These are phyloP conservation scores for Neoarthrinium moseri DNA, from an alignment of 2,329 filamentous ascomycete species.

Conservation along the genomic window DNA sequence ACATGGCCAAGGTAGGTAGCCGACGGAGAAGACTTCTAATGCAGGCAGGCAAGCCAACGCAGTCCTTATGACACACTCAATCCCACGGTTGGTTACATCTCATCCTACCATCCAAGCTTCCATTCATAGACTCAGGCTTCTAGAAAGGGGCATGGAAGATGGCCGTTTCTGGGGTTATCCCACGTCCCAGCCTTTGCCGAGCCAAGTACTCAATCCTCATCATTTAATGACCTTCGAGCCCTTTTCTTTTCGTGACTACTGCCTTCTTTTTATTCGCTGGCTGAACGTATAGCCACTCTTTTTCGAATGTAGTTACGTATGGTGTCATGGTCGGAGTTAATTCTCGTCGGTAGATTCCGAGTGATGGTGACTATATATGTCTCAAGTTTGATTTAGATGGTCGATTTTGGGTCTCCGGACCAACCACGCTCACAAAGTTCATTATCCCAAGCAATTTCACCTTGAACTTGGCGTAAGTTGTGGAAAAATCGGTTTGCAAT, in stretches of 20 bases:
- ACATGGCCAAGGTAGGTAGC: neutral
- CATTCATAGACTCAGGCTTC: slow-evolving; percentile 4
- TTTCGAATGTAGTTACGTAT: too few relatives aligned
- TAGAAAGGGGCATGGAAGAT: neutral
- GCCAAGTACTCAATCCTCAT: slow-evolving; percentile 3
- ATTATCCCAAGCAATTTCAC: too few relatives aligned
- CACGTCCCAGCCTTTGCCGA: neutral
- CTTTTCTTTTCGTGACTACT: too few relatives aligned
- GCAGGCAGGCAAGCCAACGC: slow-evolving; percentile 3
- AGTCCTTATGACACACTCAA: neutral
- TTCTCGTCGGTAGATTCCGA: neutral
- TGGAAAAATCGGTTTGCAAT: neutral
- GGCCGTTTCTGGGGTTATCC: slow-evolving; percentile 2
- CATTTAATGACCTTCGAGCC: neutral
- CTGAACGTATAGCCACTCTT: too few relatives aligned
- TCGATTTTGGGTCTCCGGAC: too few relatives aligned
- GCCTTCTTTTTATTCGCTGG: too few relatives aligned
- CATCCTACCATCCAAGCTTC: slow-evolving; percentile 1
- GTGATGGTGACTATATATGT: neutral
- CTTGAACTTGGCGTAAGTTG: neutral
- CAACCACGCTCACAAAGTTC: too few relatives aligned
- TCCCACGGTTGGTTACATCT: slow-evolving; percentile 4
- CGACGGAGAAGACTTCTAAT: slow-evolving; percentile 6
- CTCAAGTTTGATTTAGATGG: too few relatives aligned
- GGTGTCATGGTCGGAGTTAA: slow-evolving; percentile 1